phyloP scores from a whole-genome alignment of 2,329 filamentous ascomycete genomes.

The Tolypocladium cylindrosporum region DNA sequence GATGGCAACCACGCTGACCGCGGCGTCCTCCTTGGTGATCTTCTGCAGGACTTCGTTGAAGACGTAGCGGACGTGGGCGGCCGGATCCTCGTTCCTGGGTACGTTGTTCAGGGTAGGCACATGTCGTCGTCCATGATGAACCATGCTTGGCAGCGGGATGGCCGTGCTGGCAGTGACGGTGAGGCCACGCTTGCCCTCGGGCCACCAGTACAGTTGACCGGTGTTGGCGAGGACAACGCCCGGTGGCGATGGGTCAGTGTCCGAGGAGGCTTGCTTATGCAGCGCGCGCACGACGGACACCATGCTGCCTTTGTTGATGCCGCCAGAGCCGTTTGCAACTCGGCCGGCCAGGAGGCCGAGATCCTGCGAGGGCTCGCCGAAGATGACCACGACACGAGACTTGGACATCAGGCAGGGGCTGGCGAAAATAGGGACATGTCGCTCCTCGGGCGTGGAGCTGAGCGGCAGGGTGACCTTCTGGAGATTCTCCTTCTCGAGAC shows the following conservation, averaged over 20 bases:
- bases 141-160: conserved; percentile 52
- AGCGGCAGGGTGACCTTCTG: conserved; percentile 52
- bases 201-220: conserved; percentile 70
- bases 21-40: conserved; percentile 36
- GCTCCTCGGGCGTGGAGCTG: conserved; percentile 31
- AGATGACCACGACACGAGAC: conserved; percentile 56
- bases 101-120: conserved; percentile 50
- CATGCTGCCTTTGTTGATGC: conserved; percentile 61
- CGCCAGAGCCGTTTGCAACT: conserved; percentile 49
- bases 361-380: conserved; percentile 64
- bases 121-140: conserved; percentile 44
- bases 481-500: conserved; percentile 53
- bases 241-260: conserved; percentile 26
- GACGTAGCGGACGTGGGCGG: conserved; percentile 55
- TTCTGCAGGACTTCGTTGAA: conserved; percentile 52
- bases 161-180: conserved; percentile 46
- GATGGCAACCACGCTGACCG: conserved; percentile 61
- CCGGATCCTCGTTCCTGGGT: conserved; percentile 42
- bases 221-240: conserved; percentile 69
- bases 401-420: conserved; percentile 41
- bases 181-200: conserved; percentile 49
- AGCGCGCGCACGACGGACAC: conserved; percentile 50
- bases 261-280: conserved; percentile 21
- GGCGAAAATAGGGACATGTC: conserved; percentile 58
- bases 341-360: conserved; percentile 68